Evolutionary conservation across 805 yeast genomes (phyloP).

Genomic region (Candida krabiensis): DNA sequence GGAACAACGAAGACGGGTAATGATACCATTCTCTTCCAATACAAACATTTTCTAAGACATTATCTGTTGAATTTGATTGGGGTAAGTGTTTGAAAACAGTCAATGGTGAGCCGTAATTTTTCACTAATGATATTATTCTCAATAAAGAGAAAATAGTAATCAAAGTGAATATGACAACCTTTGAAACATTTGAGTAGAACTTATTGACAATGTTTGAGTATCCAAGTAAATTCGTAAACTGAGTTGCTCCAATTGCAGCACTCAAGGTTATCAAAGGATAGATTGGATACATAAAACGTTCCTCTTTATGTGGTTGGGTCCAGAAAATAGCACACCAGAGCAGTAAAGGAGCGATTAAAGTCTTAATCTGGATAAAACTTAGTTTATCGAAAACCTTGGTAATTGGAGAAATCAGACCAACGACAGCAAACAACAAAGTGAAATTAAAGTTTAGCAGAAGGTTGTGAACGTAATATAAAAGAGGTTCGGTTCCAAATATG

Average conservation of each 20-base stretch:
- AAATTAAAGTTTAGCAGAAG: slow-evolving; percentile 73
- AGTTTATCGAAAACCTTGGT: slow-evolving; percentile 23
- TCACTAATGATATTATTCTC: slow-evolving; percentile 59
- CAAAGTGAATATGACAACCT: slow-evolving; percentile 9
- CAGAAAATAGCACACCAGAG: slow-evolving; percentile 70
- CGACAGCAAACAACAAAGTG: slow-evolving; percentile 41
- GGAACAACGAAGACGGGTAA: slow-evolving; percentile 83
- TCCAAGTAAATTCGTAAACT: slow-evolving; percentile 15
- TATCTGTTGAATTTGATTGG: slow-evolving; percentile 12
- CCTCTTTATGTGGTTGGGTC: slow-evolving; percentile 89
- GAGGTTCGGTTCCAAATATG: slow-evolving; percentile 85
- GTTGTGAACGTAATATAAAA: slow-evolving; percentile 68
- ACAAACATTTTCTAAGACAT: slow-evolving; percentile 57
- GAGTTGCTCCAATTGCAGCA: slow-evolving; percentile 51
- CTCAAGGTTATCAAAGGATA: slow-evolving; percentile 67
- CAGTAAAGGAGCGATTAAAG: slow-evolving; percentile 48
- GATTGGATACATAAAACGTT: slow-evolving; percentile 83
- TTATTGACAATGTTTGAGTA: slow-evolving; percentile 12
- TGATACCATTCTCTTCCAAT: slow-evolving; percentile 96
- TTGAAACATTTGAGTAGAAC: slow-evolving; percentile 9
- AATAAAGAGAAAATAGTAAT: slow-evolving; percentile 39
- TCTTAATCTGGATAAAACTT: slow-evolving; percentile 16
- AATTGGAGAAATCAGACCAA: slow-evolving; percentile 37
- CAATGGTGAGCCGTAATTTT: slow-evolving; percentile 75
- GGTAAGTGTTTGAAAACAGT: slow-evolving; percentile 50